These are phyloP conservation scores for Bocquillonia castaneifolia DNA, from an alignment of 441 rosid species.

Conservation along the genomic window DNA sequence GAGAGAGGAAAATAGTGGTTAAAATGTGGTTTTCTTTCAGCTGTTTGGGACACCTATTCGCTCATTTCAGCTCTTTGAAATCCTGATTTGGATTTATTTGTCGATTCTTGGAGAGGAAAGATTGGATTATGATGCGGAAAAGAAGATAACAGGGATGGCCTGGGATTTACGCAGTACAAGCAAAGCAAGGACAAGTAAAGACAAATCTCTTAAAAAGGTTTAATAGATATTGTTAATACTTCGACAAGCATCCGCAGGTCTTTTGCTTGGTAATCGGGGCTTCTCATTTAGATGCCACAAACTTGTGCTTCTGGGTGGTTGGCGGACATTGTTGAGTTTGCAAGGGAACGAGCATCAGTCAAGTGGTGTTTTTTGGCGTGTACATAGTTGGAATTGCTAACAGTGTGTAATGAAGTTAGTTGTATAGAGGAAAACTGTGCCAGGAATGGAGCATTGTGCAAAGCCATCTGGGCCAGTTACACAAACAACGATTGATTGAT, in stretches of 20 bases:
- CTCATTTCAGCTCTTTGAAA: conserved; percentile 21
- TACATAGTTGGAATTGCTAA: conserved; percentile 37
- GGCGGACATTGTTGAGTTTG: conserved; percentile 30
- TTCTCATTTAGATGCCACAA: conserved; percentile 18
- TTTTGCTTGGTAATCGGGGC: conserved; percentile 9
- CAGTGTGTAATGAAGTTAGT: conserved; percentile 32
- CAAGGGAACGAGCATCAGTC: conserved; percentile 5
- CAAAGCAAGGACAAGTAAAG: conserved; percentile 7
- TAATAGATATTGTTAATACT: conserved; percentile 2
- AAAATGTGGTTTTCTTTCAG: conserved; percentile 19
- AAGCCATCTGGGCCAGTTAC: conserved; percentile 17
- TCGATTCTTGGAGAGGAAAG: conserved; percentile 7
- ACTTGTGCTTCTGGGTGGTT: conserved; percentile 27
- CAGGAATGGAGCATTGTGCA: conserved; percentile 15
- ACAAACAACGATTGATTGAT: conserved; percentile 18
- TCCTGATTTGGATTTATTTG: conserved; percentile 21
- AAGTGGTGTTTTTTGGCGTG: conserved; percentile 25
- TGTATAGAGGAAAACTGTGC: conserved; percentile 38
- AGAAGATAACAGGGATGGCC: conserved; percentile 26
- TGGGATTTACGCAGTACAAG: conserved; percentile 20
- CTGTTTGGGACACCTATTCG: conserved; percentile 19
- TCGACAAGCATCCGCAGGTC: not conserved
- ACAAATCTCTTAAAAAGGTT: not conserved
- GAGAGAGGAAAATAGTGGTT: conserved; percentile 11
- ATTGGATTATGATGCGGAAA: not conserved